Conservation (phyloP, 495 filamentous ascomycete species). For the Rusavskia elegans region DNA sequence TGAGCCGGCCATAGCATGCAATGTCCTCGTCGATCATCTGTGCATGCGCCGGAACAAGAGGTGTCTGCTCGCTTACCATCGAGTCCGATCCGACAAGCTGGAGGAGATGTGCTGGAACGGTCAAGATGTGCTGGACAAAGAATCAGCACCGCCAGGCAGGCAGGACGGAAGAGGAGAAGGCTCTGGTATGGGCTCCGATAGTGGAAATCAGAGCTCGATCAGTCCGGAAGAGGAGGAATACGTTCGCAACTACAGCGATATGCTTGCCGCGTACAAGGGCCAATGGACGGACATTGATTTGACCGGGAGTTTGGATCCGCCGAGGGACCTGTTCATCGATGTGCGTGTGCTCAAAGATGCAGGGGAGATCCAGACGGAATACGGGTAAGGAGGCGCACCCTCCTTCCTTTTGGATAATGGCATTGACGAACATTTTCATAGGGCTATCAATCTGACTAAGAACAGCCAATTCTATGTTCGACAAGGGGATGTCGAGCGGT, state of each 20-base stretch:
- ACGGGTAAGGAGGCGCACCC: slow-evolving; percentile 46
- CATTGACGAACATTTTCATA: slow-evolving; percentile 16
- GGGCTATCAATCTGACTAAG: slow-evolving; percentile 89
- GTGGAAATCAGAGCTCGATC: slow-evolving; percentile 53
- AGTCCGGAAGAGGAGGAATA: slow-evolving; percentile 98
- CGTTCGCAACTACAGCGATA: slow-evolving; percentile 74
- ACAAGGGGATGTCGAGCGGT: slow-evolving; percentile 86
- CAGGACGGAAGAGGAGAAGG: slow-evolving; percentile 12
- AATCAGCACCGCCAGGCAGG: slow-evolving; percentile 7
- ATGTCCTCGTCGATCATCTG: slow-evolving; percentile 81
- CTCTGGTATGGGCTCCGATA: slow-evolving; percentile 18
- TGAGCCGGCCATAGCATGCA: slow-evolving; percentile 72
- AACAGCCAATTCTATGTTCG: slow-evolving; percentile 97
- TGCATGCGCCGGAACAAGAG: slow-evolving; percentile 94
- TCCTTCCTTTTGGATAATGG: background rate
- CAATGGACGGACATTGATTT: slow-evolving; percentile 98
- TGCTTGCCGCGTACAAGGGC: slow-evolving; percentile 91
- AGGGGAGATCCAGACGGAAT: slow-evolving; percentile 98
- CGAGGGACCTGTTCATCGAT: slow-evolving; percentile 92
- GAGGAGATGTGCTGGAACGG: slow-evolving; percentile 92
- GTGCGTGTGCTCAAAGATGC: slow-evolving; percentile 93
- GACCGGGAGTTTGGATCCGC: slow-evolving; percentile 87
- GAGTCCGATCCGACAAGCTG: slow-evolving; percentile 74
- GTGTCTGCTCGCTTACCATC: slow-evolving; percentile 88
- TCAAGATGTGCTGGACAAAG: slow-evolving; percentile 50